These are phyloP conservation scores for Puccinia brachypodii DNA, from an alignment of 1,284 basidiomycete species.

Conservation along the genomic window DNA sequence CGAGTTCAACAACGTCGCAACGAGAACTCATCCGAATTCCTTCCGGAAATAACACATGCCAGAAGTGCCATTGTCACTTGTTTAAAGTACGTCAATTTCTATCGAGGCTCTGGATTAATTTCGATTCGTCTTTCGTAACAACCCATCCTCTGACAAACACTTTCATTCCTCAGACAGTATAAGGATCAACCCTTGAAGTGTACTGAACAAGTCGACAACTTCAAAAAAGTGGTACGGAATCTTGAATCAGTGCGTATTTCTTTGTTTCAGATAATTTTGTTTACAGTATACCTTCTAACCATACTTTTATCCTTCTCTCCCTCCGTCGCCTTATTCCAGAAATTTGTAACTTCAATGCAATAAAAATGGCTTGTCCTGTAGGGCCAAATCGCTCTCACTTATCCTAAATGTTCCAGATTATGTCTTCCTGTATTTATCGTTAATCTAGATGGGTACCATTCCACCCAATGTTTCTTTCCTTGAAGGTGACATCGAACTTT, in stretches of 20 bases:
- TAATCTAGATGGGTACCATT: background rate
- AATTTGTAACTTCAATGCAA: constrained; percentile 43
- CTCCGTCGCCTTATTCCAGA: background rate
- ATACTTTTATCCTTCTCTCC: background rate
- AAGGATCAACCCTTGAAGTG: constrained; percentile 36
- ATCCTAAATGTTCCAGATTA: background rate
- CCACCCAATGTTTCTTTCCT: background rate
- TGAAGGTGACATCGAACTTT: background rate
- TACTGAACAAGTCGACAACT: constrained; percentile 40
- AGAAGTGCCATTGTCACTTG: constrained; percentile 29
- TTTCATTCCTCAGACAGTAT: constrained; percentile 2
- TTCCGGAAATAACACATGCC: constrained; percentile 30
- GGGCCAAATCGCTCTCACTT: background rate
- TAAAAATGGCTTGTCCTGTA: background rate
- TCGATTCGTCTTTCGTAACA: background rate
- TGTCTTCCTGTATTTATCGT: constrained; percentile 6
- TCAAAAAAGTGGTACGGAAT: constrained; percentile 30
- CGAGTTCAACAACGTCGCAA: constrained; percentile 18
- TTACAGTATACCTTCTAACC: background rate
- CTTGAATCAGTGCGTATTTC: constrained; percentile 32
- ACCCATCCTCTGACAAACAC: background rate
- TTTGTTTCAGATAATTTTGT: background rate
- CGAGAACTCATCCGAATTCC: constrained; percentile 12
- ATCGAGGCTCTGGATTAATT: background rate
- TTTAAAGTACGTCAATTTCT: constrained; percentile 28